Base-by-base conservation (phyloP, 1,284 basidiomycete species). In the Apiotrichum veenhuisii region DNA sequence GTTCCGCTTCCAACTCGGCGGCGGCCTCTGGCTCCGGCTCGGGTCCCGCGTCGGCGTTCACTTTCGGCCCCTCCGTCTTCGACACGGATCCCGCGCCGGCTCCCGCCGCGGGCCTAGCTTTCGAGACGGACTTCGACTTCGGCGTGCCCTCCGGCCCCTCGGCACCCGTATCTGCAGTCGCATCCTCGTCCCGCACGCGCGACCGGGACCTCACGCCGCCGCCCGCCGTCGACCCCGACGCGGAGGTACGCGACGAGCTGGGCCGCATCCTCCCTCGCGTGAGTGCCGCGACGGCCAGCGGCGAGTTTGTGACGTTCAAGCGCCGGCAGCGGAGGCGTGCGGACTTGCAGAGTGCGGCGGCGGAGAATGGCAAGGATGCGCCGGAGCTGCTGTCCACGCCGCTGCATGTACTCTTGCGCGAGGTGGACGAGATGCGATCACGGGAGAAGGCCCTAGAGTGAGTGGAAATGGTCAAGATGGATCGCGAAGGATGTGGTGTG, bases 401-500 rank as follows among this genome's bases (percentile, higher is more conserved):
- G 17, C 63, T 76, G 25, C 74, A 77, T 55, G 57, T 64, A 23
- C 61, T 77, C 9, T 46, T 74, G 40, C 58, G 55, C 12, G 70
- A 77, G 55, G 71, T 76, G 3, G 69, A 74, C 30, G 73, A 75
- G 54, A 62, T 73, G 46, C 70, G 63, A 54, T 65, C 64, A 34
- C 58, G 57, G n/a, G 68, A 71, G 54, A 65, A 64, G 55, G 69
- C 66, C 23, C 46, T 68, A 8, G 59, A 63, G 73, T 75, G 46
- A 55, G 69, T 62, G 45, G 50, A 50, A 41, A 36, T 18, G 36
- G 9, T 27, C 2, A 14, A 10, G 7, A 2, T 3, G 14, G n/a
- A 40, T 3, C 30, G 30, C 30, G 30, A 30, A n/a, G n/a, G n/a
- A n/a, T n/a, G n/a, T n/a, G n/a, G n/a, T n/a, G n/a, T n/a, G n/a